These are phyloP conservation scores for Schizonepeta tenuifolia DNA, from an alignment of 257 asterid genomes.

Conservation along the genomic window DNA sequence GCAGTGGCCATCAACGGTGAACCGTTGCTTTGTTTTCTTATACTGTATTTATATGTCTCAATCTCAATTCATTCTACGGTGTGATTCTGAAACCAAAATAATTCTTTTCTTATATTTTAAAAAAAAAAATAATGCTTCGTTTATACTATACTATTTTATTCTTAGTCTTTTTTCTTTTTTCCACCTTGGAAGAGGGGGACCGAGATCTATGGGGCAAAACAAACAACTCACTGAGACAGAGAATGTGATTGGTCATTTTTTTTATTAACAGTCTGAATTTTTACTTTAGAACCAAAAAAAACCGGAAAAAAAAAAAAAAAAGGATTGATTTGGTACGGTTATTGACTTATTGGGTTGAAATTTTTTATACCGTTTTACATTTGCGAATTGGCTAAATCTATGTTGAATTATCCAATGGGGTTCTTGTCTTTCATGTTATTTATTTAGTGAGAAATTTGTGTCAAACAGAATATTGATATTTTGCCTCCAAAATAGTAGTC, in stretches of 20 bases:
- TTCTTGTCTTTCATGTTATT: not conserved
- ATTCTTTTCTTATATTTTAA: no score
- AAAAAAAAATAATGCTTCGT: no score
- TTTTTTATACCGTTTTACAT: slow-evolving; percentile 6
- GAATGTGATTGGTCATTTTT: slow-evolving; percentile 30
- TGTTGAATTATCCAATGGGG: slow-evolving; percentile 4
- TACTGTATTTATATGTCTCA: slow-evolving; percentile 2
- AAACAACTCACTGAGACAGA: slow-evolving; percentile 2
- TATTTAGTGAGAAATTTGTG: not conserved
- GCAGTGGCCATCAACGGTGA: slow-evolving; percentile 45
- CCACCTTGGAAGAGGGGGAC: slow-evolving; percentile 28
- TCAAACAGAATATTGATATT: not conserved
- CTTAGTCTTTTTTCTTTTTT: not conserved
- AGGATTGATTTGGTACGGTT: not conserved
- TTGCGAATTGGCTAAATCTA: slow-evolving; percentile 23
- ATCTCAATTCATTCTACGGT: not conserved
- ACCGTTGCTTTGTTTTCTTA: slow-evolving; percentile 48
- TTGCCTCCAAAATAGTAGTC: not conserved
- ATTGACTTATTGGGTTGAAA: not conserved
- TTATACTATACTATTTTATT: no score
- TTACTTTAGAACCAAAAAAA: no score
- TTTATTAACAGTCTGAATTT: not conserved
- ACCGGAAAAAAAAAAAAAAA: no score
- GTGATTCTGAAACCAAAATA: slow-evolving; percentile 16
- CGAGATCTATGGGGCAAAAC: slow-evolving; percentile 37